Evolutionary conservation across 2,329 filamentous ascomycete species (phyloP), one percentile per base, ranked within the genome.

Genomic region (Pseudopyricularia cyperi): DNA sequence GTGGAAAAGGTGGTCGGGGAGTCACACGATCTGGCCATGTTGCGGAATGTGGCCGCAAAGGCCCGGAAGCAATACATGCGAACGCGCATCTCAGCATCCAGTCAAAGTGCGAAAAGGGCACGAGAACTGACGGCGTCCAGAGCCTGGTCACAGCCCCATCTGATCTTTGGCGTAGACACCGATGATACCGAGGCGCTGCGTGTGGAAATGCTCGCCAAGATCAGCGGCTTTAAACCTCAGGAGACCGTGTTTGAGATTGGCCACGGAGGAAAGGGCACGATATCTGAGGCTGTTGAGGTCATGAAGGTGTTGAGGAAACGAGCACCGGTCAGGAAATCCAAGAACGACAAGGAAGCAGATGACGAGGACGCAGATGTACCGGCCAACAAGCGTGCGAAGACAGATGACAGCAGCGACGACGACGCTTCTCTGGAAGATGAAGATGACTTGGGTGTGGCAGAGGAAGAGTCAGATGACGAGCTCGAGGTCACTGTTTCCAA

Each of bases 221-320:
- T 98, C 53, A 90, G 88, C 60, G 85, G 85, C 2, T 98, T 93
- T 70, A 81, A 88, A 59, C 93, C 94, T 0, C 76, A 83, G 44
- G 93, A 98, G 67, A 97, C 91, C 0, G 88, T 98, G n/a, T 98
- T 98, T 60, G 93, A 98, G 66, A 83, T 96, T 56, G 86, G 87
- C 7, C 57, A 61, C 12, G 81, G 84, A 58, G 79, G 83, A 55
- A 85, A 82, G 37, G 84, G 86, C 57, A 74, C 68, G 2, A 74
- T 72, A 2, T 74, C 69, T 48, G 82, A 85, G 62, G 83, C 85
- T 7, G 85, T 83, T 2, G 84, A 89, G 55, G 73, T 91, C 32
- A 88, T 93, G 80, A 82, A 81, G 59, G 77, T 82, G 48, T 76
- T 85, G 62, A 78, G 84, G 61, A 79, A 79, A 64, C 83, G 76